Percentiles rank a stretch among this genome's conserved stretches.
These are phyloP conservation scores for Dactylellina haptotyla DNA, from an alignment of 2,329 filamentous ascomycete genomes.

Conservation along the genomic window DNA sequence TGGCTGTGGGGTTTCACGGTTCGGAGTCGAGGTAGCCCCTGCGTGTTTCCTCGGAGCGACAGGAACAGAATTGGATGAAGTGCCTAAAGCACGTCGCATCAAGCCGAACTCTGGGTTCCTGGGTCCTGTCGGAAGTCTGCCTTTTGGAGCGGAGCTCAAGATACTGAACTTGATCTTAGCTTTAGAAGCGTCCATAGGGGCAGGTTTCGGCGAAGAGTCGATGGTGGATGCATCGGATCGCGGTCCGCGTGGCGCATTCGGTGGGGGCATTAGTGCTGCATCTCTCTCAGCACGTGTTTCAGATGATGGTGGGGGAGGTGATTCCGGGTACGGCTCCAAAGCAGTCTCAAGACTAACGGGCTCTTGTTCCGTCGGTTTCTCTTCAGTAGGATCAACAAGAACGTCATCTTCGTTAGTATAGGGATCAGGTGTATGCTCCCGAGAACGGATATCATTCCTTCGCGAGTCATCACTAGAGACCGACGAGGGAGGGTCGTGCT, in stretches of 20 bases:
- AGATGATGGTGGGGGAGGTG: conserved; percentile 31
- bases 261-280: conserved; percentile 50
- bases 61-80: conserved; percentile 46
- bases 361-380: background rate
- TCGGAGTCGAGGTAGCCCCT: background rate
- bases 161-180: conserved; percentile 48
- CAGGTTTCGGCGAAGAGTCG: conserved; percentile 20
- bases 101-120: conserved; percentile 43
- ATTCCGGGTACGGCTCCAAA: conserved; percentile 1
- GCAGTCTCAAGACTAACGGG: background rate
- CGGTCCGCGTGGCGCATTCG: conserved; percentile 41
- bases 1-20: conserved; percentile 2
- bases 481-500: conserved; percentile 26
- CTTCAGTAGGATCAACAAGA: background rate
- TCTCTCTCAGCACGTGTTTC: conserved; percentile 45
- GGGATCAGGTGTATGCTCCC: conserved; percentile 23
- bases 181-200: conserved; percentile 45
- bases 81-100: conserved; percentile 30
- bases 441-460: conserved; percentile 5
- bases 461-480: conserved; percentile 31
- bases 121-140: conserved; percentile 38
- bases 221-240: conserved; percentile 23
- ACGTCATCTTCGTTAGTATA: conserved; percentile 1
- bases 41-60: conserved; percentile 36
- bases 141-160: conserved; percentile 16